Base-by-base conservation (phyloP, 371 early-diverging fungal species). In the Entomophthora muscae region DNA sequence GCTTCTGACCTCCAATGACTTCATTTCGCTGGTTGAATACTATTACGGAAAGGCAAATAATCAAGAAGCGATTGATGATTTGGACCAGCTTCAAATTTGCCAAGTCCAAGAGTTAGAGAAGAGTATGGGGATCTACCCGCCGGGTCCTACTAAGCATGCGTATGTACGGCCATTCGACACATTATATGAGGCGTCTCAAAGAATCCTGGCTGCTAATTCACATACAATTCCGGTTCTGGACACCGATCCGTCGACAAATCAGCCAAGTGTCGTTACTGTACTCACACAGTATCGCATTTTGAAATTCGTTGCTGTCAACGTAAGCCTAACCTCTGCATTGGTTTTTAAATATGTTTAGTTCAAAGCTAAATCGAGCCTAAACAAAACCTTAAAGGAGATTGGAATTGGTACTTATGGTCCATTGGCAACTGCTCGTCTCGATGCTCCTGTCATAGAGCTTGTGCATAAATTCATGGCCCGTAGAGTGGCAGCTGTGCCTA, bases 1-100 rank as follows among this genome's bases (percentile, higher is more conserved):
- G 57, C 88, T 95, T 88, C 76, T 95, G 68, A 89, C 93, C 21
- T 90, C 91, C 2, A 86, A 91, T 5, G 93, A 96, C 68, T 87
- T 96, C 68, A 85, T 95, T 62, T 86, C 90, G 66, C 73, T 96
- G 67, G 90, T 96, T 31, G 84, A 90, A 69, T 88, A 90, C 69
- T 93, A 88, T 71, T 90, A 90, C 73, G 76, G 79, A 61, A 81
- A 88, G 66, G 76, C 83, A 13, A 86, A 89, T 2, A 83, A 84
- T 54, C 78, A 81, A 27, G 85, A 81, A 28, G 91, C 90, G 1
- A 76, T 87, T 27, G 85, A 84, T 32, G 92, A 94, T 66, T 82
- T 93, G 63, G 91, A 90, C 54, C 81, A 82, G 58, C 79, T 90
- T 56, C 83, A 86, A 64, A 82, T 94, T 61, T 76, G 80, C 29